Evolutionary conservation across 768 basidiomycete genomes (phyloP).

Genomic region (Termitomyces sp.): DNA sequence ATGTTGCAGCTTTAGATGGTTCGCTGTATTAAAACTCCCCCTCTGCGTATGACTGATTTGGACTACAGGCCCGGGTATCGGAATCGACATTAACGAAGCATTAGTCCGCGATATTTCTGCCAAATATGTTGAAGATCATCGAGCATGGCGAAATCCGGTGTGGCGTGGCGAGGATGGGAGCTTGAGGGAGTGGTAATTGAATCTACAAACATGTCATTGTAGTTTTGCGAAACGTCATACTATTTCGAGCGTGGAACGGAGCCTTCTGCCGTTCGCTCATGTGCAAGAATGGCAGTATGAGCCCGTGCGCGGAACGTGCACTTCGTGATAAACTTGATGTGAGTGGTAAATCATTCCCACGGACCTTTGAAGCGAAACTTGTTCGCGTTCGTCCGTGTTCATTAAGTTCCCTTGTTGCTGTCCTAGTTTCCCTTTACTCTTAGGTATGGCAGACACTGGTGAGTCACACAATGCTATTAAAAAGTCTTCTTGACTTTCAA

Average conservation of each 20-base stretch:
- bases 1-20: constrained; percentile 41
- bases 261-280: not conserved
- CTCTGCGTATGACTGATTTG: not conserved
- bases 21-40: not conserved
- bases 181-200: constrained; percentile 45
- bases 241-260: too few species aligned
- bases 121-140: constrained; percentile 29
- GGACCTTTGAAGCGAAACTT: constrained; percentile 3
- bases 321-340: not conserved
- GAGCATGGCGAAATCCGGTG: constrained; percentile 49
- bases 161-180: constrained; percentile 54
- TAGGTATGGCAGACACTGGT: constrained; percentile 60
- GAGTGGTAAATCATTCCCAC: constrained; percentile 13
- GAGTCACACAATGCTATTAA: constrained; percentile 39
- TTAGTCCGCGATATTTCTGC: constrained; percentile 37
- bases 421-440: not conserved
- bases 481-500: constrained; percentile 21
- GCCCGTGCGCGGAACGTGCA: not conserved
- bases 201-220: not conserved
- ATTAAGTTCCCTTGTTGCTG: not conserved
- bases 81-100: constrained; percentile 56
- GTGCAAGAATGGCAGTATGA: not conserved
- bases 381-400: not conserved
- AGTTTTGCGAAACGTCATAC: not conserved
- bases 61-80: constrained; percentile 48